Evolutionary conservation across 495 filamentous ascomycete genomes (phyloP).

Genomic region (Penicillium maclennaniae): DNA sequence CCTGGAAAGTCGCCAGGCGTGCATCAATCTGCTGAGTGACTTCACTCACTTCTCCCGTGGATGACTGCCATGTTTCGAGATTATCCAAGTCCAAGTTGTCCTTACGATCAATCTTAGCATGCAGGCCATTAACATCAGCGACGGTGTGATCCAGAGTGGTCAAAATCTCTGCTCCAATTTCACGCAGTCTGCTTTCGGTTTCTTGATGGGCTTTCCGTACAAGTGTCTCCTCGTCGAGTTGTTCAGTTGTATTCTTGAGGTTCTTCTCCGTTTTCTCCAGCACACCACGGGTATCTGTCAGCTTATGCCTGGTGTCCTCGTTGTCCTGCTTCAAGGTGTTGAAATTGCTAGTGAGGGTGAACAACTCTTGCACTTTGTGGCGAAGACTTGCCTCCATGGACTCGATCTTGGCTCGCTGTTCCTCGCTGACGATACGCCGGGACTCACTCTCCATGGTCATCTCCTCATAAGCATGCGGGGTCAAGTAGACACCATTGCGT

Average conservation of each 20-base stretch:
- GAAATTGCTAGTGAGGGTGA: conserved; percentile 77
- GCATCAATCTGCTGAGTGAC: conserved; percentile 73
- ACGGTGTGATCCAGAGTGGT: conserved; percentile 71
- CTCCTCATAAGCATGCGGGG: conserved; percentile 78
- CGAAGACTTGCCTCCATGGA: conserved; percentile 84
- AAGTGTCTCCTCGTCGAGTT: conserved; percentile 72
- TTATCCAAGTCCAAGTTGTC: conserved; percentile 78
- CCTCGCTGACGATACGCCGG: conserved; percentile 84
- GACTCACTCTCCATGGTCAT: conserved; percentile 89
- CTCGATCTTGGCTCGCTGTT: conserved; percentile 88
- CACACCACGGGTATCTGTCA: conserved; percentile 74
- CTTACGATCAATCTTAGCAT: conserved; percentile 77
- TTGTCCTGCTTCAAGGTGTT: conserved; percentile 82
- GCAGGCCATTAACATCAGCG: conserved; percentile 71
- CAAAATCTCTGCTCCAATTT: conserved; percentile 70
- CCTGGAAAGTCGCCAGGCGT: conserved; percentile 63
- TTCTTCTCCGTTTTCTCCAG: conserved; percentile 85
- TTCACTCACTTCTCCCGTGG: conserved; percentile 67
- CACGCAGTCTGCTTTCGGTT: conserved; percentile 72
- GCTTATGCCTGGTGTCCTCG: conserved; percentile 62
- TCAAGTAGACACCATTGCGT: conserved; percentile 90
- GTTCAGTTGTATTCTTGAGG: conserved; percentile 67
- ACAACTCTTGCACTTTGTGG: conserved; percentile 88
- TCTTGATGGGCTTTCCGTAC: conserved; percentile 79
- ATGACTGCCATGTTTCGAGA: conserved; percentile 70